Conservation (phyloP, 306 rosid genomes). For the Lathyrus tuberosus region DNA sequence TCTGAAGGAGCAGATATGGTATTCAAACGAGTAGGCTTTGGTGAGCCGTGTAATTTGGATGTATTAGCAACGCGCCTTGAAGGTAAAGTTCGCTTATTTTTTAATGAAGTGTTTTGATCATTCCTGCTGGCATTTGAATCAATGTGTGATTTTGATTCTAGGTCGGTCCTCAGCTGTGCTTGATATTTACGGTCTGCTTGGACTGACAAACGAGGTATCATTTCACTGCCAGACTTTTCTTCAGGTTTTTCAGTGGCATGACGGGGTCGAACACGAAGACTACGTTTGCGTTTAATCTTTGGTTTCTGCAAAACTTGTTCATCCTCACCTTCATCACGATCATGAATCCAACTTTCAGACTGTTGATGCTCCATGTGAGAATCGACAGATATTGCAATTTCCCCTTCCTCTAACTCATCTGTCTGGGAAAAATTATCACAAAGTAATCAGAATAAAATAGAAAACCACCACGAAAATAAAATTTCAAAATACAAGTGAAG, state of each 20-base stretch:
- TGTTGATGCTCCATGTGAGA: slow-evolving; percentile 93
- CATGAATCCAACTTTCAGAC: slow-evolving; percentile 95
- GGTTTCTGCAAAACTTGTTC: slow-evolving; percentile 97
- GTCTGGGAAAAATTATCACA: slow-evolving; percentile 56
- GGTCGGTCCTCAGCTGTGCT: slow-evolving; percentile 56
- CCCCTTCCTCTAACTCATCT: slow-evolving; percentile 96
- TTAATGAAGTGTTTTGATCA: slow-evolving; percentile 68
- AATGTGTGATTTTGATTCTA: slow-evolving; percentile 57
- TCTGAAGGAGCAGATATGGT: slow-evolving; percentile 61
- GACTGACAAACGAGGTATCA: slow-evolving; percentile 60
- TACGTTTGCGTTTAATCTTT: slow-evolving; percentile 89
- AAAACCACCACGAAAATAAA: slow-evolving; percentile 22
- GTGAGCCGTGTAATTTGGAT: slow-evolving; percentile 70
- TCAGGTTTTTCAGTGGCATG: slow-evolving; percentile 79
- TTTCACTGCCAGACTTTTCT: slow-evolving; percentile 71
- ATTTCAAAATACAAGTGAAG: slow-evolving; percentile 33
- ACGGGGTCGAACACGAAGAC: slow-evolving; percentile 91
- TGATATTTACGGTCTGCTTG: slow-evolving; percentile 67
- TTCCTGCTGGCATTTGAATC: slow-evolving; percentile 62
- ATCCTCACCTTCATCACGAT: slow-evolving; percentile 93
- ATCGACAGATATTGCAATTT: slow-evolving; percentile 87
- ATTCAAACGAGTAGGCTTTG: slow-evolving; percentile 75
- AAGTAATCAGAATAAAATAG: slow-evolving; percentile 44
- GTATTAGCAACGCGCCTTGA: slow-evolving; percentile 64
- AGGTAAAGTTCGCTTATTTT: slow-evolving; percentile 66